Percentiles rank a stretch among this genome's conserved stretches.
phyloP scores from a whole-genome alignment of 257 asterid genomes.

The Solanum sparsipilum region DNA sequence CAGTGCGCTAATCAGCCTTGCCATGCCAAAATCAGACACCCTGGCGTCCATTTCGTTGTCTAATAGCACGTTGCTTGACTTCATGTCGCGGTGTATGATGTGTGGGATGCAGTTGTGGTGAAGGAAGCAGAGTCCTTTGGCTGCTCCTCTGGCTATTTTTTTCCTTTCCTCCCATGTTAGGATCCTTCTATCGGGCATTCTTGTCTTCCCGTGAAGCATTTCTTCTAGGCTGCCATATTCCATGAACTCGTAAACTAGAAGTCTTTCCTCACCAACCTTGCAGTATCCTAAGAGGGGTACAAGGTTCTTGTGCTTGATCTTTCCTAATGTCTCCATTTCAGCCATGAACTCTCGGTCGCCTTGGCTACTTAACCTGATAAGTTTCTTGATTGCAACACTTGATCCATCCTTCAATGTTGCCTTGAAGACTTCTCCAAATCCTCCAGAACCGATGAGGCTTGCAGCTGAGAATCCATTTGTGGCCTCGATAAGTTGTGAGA shows the following conservation, averaged over 20 bases:
- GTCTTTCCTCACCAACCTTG: constrained; percentile 86
- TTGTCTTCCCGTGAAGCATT: constrained; percentile 54
- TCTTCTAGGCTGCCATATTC: constrained; percentile 76
- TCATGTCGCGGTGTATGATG: constrained; percentile 91
- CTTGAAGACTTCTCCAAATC: constrained; percentile 86
- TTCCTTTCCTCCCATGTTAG: constrained; percentile 79
- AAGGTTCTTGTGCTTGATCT: constrained; percentile 78
- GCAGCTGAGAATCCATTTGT: constrained; percentile 90
- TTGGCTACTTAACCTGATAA: constrained; percentile 67
- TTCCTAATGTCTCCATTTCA: constrained; percentile 90
- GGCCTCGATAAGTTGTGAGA: constrained; percentile 84
- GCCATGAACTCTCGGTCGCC: constrained; percentile 97
- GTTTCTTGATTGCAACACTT: constrained; percentile 82
- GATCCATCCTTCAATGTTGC: constrained; percentile 90
- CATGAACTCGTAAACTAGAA: constrained; percentile 81
- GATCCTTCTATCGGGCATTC: constrained; percentile 19
- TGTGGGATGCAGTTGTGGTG: constrained; percentile 97
- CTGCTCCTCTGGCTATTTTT: constrained; percentile 83
- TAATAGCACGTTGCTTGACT: constrained; percentile 75
- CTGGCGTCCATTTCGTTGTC: constrained; percentile 79
- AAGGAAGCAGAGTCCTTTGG: constrained; percentile 85
- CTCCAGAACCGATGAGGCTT: constrained; percentile 82
- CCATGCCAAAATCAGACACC: constrained; percentile 95
- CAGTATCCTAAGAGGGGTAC: constrained; percentile 83
- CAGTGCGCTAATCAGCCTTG: constrained; percentile 76